Evolutionary conservation across 2,329 filamentous ascomycete genomes (phyloP).

Genomic region (Alternaria arborescens): DNA sequence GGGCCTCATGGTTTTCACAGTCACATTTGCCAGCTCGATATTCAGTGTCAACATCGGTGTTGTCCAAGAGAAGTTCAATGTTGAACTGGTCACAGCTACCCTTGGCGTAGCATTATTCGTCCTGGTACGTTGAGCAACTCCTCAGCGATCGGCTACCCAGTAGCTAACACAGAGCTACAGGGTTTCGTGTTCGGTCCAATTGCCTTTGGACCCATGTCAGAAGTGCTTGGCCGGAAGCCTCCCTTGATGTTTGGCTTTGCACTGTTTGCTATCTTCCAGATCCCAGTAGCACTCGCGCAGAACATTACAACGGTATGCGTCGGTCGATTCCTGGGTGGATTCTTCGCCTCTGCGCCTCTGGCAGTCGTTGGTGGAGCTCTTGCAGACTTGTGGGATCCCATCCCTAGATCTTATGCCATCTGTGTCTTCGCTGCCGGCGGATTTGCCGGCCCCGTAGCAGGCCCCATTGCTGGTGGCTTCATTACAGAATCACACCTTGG

Average conservation of each 20-base stretch:
- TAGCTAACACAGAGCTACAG: conserved; percentile 32
- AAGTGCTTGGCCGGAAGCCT: conserved; percentile 56
- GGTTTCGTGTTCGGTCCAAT: conserved; percentile 61
- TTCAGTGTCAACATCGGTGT: conserved; percentile 68
- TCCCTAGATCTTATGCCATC: conserved; percentile 48
- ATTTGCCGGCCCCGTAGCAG: conserved; percentile 51
- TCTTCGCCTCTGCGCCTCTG: conserved; percentile 57
- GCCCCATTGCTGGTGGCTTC: conserved; percentile 58
- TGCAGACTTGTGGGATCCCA: conserved; percentile 49
- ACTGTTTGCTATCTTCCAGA: conserved; percentile 53
- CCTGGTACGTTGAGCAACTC: conserved; percentile 28
- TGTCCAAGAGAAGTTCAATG: conserved; percentile 60
- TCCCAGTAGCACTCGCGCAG: conserved; percentile 53
- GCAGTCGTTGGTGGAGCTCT: conserved; percentile 48
- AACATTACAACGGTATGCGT: conserved; percentile 62
- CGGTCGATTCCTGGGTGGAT: conserved; percentile 61
- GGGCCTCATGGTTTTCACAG: conserved; percentile 53
- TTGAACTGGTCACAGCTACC: conserved; percentile 56
- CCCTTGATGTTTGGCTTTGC: conserved; percentile 45
- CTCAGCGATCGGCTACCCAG: neutral
- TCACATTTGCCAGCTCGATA: conserved; percentile 61
- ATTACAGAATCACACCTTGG: conserved; percentile 45
- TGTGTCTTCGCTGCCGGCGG: conserved; percentile 49
- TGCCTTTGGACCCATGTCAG: conserved; percentile 60
- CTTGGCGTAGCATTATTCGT: conserved; percentile 61